A percentile compares a stretch with the other conserved stretches of the same genome.
These are phyloP conservation scores for Penicillium cataractarum DNA, from an alignment of 495 filamentous ascomycete species.

Conservation along the genomic window DNA sequence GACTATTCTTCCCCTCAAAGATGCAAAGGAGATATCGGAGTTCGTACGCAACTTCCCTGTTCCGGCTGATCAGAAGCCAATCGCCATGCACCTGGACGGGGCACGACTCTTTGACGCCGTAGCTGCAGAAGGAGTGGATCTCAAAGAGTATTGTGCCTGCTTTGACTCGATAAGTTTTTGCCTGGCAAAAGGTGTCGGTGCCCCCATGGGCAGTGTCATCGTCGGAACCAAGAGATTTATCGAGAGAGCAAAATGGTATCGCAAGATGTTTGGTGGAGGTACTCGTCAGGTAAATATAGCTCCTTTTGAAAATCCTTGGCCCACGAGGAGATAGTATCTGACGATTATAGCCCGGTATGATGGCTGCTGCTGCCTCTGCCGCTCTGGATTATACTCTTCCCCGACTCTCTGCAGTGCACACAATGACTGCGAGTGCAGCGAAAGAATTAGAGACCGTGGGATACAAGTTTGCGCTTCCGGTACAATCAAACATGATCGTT, in stretches of 20 bases:
- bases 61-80: background rate
- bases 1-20: background rate
- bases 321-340: background rate
- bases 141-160: slow-evolving; percentile 61
- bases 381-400: background rate
- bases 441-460: background rate
- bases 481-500: background rate
- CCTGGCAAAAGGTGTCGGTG: slow-evolving; percentile 83
- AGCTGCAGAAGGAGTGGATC: background rate
- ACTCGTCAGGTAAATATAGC: background rate
- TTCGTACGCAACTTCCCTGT: background rate
- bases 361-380: slow-evolving; percentile 2
- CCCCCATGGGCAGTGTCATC: slow-evolving; percentile 78
- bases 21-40: slow-evolving; percentile 4
- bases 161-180: slow-evolving; percentile 81
- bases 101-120: background rate
- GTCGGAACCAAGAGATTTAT: slow-evolving; percentile 47
- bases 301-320: background rate
- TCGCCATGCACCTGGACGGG: slow-evolving; percentile 5
- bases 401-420: background rate
- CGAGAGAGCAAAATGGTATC: background rate
- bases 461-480: slow-evolving; percentile 1
- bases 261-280: slow-evolving; percentile 1
- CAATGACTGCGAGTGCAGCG: background rate
- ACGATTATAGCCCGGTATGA: slow-evolving; percentile 2